Evolutionary conservation across 176 grass and related monocot genomes (phyloP).

Genomic region (Bromus sterilis): DNA sequence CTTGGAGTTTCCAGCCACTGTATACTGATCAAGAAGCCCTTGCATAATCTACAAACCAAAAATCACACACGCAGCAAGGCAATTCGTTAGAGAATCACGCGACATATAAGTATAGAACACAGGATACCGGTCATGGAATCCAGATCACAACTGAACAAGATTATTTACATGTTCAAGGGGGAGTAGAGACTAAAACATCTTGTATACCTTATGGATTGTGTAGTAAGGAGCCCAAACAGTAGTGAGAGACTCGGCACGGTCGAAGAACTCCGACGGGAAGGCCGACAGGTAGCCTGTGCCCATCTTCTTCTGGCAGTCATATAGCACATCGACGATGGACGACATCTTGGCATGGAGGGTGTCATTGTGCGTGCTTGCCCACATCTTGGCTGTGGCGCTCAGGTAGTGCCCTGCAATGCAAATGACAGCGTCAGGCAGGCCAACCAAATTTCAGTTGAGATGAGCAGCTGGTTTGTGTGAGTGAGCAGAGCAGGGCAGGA

Average conservation of each 20-base stretch:
- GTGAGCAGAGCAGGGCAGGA: neutral
- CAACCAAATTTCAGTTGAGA: neutral
- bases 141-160: neutral
- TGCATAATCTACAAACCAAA: slow-evolving; percentile 69
- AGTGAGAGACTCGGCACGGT: slow-evolving; percentile 58
- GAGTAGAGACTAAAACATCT: neutral
- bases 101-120: neutral
- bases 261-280: slow-evolving; percentile 84
- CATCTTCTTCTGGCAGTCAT: slow-evolving; percentile 72
- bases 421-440: neutral
- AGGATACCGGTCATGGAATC: neutral
- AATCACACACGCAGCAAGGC: neutral
- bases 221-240: slow-evolving; percentile 96
- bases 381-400: slow-evolving; percentile 78
- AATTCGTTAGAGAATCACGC: neutral
- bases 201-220: slow-evolving; percentile 82
- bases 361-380: slow-evolving; percentile 84
- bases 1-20: slow-evolving; percentile 44
- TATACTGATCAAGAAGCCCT: slow-evolving; percentile 94
- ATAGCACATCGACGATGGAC: slow-evolving; percentile 43
- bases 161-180: neutral
- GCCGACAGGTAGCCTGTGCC: slow-evolving; percentile 87
- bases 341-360: slow-evolving; percentile 61
- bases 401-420: slow-evolving; percentile 80
- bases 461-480: neutral